Evolutionary conservation across 2,329 filamentous ascomycete genomes (phyloP).

Genomic region (Fusarium sp.): DNA sequence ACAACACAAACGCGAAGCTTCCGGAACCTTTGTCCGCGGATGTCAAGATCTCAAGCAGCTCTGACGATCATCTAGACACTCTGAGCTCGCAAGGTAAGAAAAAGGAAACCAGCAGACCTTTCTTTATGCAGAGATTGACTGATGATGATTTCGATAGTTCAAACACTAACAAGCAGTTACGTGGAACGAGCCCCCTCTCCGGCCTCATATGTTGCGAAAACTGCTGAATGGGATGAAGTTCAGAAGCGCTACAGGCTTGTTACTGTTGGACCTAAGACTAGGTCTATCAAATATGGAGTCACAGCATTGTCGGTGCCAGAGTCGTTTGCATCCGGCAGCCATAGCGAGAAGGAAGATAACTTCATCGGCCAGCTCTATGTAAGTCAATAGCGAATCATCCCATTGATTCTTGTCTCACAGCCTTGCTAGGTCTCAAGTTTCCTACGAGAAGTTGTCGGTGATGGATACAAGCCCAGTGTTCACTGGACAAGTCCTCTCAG

Average conservation of each 20-base stretch:
- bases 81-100: background rate
- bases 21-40: background rate
- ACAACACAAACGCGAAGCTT: background rate
- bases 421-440: background rate
- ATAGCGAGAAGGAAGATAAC: background rate
- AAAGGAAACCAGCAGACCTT: background rate
- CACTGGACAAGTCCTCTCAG: background rate
- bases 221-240: background rate
- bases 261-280: background rate
- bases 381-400: background rate
- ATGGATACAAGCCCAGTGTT: background rate
- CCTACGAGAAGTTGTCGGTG: background rate
- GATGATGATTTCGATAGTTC: background rate
- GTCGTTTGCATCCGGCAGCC: background rate
- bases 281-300: background rate
- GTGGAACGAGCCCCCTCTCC: background rate
- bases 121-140: background rate
- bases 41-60: background rate
- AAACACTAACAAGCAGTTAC: background rate
- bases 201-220: background rate
- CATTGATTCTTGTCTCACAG: background rate
- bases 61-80: background rate
- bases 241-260: background rate
- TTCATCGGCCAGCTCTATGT: background rate
- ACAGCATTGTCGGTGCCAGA: background rate